Evolutionary conservation across 257 asterid genomes (phyloP), one percentile per base, ranked within the genome.

Genomic region (Solanum pennellii): DNA sequence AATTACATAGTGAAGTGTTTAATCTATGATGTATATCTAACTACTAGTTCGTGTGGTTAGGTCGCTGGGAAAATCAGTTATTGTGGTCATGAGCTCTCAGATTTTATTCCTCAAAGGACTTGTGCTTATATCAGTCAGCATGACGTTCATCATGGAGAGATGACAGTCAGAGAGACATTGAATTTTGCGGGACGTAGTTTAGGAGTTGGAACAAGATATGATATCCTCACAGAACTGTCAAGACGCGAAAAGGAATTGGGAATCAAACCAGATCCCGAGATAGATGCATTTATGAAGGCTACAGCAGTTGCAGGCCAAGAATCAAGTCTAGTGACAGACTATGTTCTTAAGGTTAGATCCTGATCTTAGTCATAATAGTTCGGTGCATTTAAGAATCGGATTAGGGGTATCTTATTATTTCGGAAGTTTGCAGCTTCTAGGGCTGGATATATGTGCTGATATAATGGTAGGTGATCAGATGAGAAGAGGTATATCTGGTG

Each of bases 271-370:
- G 98, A 96, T 85, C 94, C 98, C 6, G 96, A 94, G 87, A 93
- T 95, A 12, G 99, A 96, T 87, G 98, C 98, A 20, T 97, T 94
- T 91, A 97, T 97, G 99, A 97, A 97, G 90, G 99, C 98, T 89
- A 93, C 90, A 72, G 96, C 98, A 47, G 94, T 97, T 86, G 92
- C 94, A 12, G 98, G 98, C 88, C 99, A 96, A 90, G 95, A 95
- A 90, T 92, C 99, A 75, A 96, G 97, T 90, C 89, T 96, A 56
- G 98, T 94, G 66, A 96, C 98, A 0, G 99, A 96, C 86, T 96
- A 96, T 76, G 96, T 87, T 85, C 97, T 96, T 87, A 96, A 95
- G 99, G 99, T 96, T 85, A 31, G 87, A 87, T 88, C 85, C 83
- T 88, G 31, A n/a, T 35, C 0, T 42, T 42, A 25, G 59, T 29